phyloP scores from a whole-genome alignment of 2,329 filamentous ascomycete genomes.

The Aspergillus latus region DNA sequence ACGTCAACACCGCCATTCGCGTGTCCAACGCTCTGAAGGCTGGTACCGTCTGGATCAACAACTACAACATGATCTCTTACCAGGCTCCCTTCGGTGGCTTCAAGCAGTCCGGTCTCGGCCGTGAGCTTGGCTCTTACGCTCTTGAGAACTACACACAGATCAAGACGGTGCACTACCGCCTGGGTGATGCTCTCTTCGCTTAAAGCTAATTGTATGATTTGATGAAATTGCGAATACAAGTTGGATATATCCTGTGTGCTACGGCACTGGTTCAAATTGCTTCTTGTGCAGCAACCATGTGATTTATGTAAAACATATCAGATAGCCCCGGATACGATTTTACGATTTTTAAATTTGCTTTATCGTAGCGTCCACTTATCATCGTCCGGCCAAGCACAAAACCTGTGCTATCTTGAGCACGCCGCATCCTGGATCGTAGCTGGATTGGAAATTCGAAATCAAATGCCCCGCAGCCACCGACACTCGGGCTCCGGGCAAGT shows the following conservation, averaged over 20 bases:
- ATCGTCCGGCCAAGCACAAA: not conserved
- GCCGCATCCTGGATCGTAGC: too few species aligned
- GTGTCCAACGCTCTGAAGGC: constrained; percentile 69
- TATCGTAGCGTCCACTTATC: not conserved
- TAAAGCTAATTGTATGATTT: constrained; percentile 29
- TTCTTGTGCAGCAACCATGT: not conserved
- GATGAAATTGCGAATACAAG: constrained; percentile 9
- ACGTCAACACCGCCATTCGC: constrained; percentile 76
- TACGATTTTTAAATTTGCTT: not conserved
- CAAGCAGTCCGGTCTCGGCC: constrained; percentile 47
- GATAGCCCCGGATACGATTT: constrained; percentile 2
- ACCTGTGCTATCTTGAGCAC: not conserved
- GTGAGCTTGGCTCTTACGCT: constrained; percentile 50
- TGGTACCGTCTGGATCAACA: constrained; percentile 65
- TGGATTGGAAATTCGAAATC: too few species aligned
- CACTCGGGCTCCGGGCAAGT: too few species aligned
- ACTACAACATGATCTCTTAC: constrained; percentile 65
- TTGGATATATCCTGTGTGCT: not conserved
- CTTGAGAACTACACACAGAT: constrained; percentile 52
- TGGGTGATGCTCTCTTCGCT: constrained; percentile 47
- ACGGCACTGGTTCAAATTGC: not conserved
- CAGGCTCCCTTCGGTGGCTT: constrained; percentile 49
- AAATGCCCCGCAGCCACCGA: too few species aligned
- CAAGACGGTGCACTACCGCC: constrained; percentile 46
- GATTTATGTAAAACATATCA: constrained; percentile 8